Evolutionary conservation across 352 stramenopile genomes (phyloP).

Genomic region (Globisporangium radiosum): DNA sequence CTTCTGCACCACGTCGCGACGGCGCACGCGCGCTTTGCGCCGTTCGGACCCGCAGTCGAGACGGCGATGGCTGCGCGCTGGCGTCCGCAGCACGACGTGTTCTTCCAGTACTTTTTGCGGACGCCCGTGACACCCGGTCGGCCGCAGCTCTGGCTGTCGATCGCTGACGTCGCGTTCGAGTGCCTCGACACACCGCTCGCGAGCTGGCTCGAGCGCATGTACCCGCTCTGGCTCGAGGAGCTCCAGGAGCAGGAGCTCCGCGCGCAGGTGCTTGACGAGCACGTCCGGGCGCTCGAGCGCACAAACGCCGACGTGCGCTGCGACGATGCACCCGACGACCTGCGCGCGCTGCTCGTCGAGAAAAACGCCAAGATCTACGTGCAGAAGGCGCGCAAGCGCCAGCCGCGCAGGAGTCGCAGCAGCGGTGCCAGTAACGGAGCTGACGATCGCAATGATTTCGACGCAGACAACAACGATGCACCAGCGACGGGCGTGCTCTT

Average conservation of each 20-base stretch:
- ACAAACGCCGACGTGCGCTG: slow-evolving; percentile 42
- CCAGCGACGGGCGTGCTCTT: slow-evolving; percentile 19
- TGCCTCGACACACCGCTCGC: slow-evolving; percentile 50
- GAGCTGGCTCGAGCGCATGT: slow-evolving; percentile 59
- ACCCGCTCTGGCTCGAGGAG: slow-evolving; percentile 70
- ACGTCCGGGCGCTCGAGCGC: slow-evolving; percentile 43
- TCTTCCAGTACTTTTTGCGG: slow-evolving; percentile 58
- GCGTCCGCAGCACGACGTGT: slow-evolving; percentile 55
- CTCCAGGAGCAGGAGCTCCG: slow-evolving; percentile 58
- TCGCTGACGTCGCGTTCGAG: slow-evolving; percentile 35
- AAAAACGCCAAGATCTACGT: slow-evolving; percentile 59
- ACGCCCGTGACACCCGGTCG: slow-evolving; percentile 24
- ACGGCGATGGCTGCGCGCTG: slow-evolving; percentile 26
- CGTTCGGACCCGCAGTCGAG: slow-evolving; percentile 21
- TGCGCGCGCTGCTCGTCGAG: slow-evolving; percentile 39
- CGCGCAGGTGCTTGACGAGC: slow-evolving; percentile 55
- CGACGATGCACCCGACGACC: slow-evolving; percentile 30
- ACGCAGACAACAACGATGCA: background rate
- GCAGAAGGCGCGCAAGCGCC: slow-evolving; percentile 42
- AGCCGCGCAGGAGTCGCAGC: slow-evolving; percentile 9
- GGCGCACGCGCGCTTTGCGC: slow-evolving; percentile 25
- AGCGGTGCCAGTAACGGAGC: background rate
- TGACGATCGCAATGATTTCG: too few species aligned
- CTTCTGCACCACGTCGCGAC: slow-evolving; percentile 20
- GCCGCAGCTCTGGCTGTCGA: slow-evolving; percentile 40